Evolutionary conservation across 768 basidiomycete species (phyloP), one percentile per base, ranked within the genome.

Genomic region (Calvatia gigantea): DNA sequence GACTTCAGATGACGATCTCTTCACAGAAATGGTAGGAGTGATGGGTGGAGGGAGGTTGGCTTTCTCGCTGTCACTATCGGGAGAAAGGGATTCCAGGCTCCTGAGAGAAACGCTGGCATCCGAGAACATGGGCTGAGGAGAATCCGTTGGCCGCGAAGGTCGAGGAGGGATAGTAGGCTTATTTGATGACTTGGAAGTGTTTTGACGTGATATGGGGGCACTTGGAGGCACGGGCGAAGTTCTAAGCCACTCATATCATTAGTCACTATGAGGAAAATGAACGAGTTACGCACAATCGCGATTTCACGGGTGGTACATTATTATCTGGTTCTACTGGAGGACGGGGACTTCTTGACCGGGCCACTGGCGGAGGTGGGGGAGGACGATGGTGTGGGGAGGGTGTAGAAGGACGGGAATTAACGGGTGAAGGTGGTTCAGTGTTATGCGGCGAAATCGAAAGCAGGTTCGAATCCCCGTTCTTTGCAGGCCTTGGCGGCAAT

Each of bases 111-210:
- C 25, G 63, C n/a, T n/a, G n/a, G n/a, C 61, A 32, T 60, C 63
- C 5, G 32, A 23, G 59, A 64, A 44, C 60, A 59, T 6, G 60
- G 58, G 45, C 56, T 64, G 38, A 52, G 53, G 31, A 15, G 44
- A 23, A 12, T 61, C 57, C 4, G 55, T 45, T 9, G 53, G 23
- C 19, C 42, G 48, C 1, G 37, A 35, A 5, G 64, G 62, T 17
- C 65, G 62, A 19, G 60, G 62, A 31, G 70, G 64, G 42, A 70
- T 58, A 4, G 50, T 57, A 33, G 70, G 70, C 46, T 62, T 68
- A 3, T 41, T 6, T 52, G 60, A 52, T 52, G 41, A 28, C 28
- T 63, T 38, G 53, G 58, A 32, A 29, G 65, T 46, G 45, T 59
- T 62, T 48, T 60, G 60, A 38, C 59, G 60, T 5, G 61, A 56